Evolutionary conservation across 1,284 basidiomycete species (phyloP).

Genomic region (Ceratobasidium sp.): DNA sequence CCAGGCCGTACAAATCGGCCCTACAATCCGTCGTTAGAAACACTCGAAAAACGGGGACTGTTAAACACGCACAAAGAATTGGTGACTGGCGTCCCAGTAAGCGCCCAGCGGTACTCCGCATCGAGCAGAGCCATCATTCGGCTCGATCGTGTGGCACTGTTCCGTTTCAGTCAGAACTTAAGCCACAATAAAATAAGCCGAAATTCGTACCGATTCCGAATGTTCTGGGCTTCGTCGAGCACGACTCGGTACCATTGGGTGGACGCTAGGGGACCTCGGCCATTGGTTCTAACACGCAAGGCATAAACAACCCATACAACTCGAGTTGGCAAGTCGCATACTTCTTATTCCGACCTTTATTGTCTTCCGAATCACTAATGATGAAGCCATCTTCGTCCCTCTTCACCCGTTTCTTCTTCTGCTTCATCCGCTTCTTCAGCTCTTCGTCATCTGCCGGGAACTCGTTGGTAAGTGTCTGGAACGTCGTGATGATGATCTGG

Average conservation of each 20-base stretch:
- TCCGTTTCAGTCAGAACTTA: conserved; percentile 49
- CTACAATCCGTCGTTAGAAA: conserved; percentile 53
- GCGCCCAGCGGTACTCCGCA: conserved; percentile 72
- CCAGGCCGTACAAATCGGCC: conserved; percentile 73
- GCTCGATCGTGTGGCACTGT: conserved; percentile 66
- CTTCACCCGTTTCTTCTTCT: conserved; percentile 58
- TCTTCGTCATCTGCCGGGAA: conserved; percentile 54
- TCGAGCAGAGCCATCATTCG: conserved; percentile 66
- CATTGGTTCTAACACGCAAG: background rate
- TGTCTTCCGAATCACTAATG: conserved; percentile 46
- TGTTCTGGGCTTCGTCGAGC: conserved; percentile 76
- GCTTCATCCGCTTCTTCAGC: conserved; percentile 18
- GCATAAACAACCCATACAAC: no score
- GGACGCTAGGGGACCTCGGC: conserved; percentile 62
- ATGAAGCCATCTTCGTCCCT: conserved; percentile 53
- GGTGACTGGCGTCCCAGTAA: conserved; percentile 77
- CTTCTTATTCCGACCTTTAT: conserved; percentile 59
- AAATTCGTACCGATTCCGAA: conserved; percentile 65
- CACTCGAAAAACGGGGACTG: background rate
- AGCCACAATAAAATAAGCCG: background rate
- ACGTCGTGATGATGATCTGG: conserved; percentile 72
- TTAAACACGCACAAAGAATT: conserved; percentile 65
- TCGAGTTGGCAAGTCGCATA: no score
- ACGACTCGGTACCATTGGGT: conserved; percentile 70
- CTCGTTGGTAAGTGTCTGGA: conserved; percentile 69